Evolutionary conservation across 345 rosid species (phyloP).

Genomic region (Syzygium oleosum): DNA sequence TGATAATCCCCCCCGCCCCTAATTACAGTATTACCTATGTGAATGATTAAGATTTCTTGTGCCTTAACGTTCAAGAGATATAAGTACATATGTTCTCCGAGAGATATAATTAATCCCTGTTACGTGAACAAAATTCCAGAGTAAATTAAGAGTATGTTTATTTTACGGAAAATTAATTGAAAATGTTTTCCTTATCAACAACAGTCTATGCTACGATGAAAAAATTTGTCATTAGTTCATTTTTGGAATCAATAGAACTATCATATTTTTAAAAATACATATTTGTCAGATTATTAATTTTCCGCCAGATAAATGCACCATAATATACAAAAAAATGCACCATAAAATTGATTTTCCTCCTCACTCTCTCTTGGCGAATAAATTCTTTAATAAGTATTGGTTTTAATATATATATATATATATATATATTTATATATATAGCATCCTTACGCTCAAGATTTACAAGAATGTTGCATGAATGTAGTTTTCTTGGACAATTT

Average conservation of each 20-base stretch:
- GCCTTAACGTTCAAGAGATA: neutral
- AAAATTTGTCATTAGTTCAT: neutral
- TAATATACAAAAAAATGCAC: neutral
- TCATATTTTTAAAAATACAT: neutral
- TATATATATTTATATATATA: neutral
- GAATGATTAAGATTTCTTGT: neutral
- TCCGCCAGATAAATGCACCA: neutral
- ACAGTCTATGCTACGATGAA: neutral
- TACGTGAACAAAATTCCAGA: fast-evolving
- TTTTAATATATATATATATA: neutral
- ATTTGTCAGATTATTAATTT: neutral
- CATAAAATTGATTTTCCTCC: neutral
- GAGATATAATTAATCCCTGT: neutral
- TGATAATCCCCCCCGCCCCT: neutral
- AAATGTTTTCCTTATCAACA: neutral
- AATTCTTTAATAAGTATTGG: neutral
- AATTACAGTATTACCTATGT: neutral
- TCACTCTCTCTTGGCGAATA: neutral
- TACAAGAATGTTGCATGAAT: neutral
- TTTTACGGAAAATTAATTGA: neutral
- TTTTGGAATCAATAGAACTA: neutral
- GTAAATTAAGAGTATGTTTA: fast-evolving
- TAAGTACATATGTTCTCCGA: neutral
- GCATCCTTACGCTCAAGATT: neutral
- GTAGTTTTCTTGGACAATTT: neutral